Evolutionary conservation across 2,329 filamentous ascomycete genomes (phyloP).

Genomic region (Pseudogymnoascus sp.): DNA sequence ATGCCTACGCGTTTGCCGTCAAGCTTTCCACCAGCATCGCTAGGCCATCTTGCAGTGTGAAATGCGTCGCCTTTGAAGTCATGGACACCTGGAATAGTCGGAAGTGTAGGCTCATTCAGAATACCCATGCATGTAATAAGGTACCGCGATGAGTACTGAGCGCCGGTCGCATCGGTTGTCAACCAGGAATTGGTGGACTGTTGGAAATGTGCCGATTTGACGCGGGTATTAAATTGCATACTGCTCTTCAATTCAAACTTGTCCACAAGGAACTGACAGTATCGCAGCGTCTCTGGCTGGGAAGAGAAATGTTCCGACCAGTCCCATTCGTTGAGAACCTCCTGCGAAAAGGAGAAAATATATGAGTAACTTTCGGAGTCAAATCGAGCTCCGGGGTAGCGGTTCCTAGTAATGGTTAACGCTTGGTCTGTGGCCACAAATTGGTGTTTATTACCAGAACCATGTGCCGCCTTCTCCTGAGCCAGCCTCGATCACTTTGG

Average conservation of each 20-base stretch:
- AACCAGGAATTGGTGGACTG: slow-evolving; percentile 32
- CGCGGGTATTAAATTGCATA: slow-evolving; percentile 33
- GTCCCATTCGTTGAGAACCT: slow-evolving; percentile 36
- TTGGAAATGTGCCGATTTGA: slow-evolving; percentile 32
- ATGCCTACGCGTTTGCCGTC: slow-evolving; percentile 16
- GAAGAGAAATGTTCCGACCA: slow-evolving; percentile 35
- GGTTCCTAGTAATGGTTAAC: slow-evolving; percentile 23
- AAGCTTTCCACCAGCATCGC: slow-evolving; percentile 14
- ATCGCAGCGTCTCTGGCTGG: slow-evolving; percentile 34
- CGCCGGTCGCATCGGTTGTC: slow-evolving; percentile 25
- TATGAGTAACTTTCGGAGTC: slow-evolving; percentile 41
- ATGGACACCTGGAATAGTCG: slow-evolving; percentile 12
- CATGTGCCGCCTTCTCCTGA: slow-evolving; percentile 38
- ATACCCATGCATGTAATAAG: slow-evolving; percentile 13
- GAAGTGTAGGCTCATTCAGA: slow-evolving; percentile 10
- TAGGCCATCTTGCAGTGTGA: slow-evolving; percentile 13
- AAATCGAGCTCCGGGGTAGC: slow-evolving; percentile 37
- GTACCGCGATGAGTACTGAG: slow-evolving; percentile 11
- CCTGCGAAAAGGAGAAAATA: slow-evolving; percentile 26
- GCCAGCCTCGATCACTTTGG: slow-evolving; percentile 34
- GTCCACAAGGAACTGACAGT: slow-evolving; percentile 38
- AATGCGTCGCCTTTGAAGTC: slow-evolving; percentile 12
- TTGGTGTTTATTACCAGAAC: slow-evolving; percentile 28
- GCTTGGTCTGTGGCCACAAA: not conserved
- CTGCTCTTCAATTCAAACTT: slow-evolving; percentile 35